Percentiles rank a stretch among this genome's conserved stretches.
These are phyloP conservation scores for Arctium lappa DNA, from an alignment of 129 eudicot genomes.

Conservation along the genomic window DNA sequence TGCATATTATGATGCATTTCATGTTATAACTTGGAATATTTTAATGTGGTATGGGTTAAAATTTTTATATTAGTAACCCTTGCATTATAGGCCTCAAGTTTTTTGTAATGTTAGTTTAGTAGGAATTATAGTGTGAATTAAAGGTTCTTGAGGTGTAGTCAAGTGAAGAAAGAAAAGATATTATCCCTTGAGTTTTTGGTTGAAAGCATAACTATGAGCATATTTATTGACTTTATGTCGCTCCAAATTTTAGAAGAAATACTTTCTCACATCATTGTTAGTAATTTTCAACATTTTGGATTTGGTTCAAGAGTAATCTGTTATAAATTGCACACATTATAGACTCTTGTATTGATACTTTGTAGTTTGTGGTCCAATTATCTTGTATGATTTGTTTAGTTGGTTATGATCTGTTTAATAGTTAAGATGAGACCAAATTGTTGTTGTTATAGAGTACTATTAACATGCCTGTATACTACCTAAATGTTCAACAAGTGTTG, in stretches of 20 bases:
- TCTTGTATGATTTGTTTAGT: too few species aligned
- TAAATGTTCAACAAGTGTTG: conserved; percentile 94
- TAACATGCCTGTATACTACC: conserved; percentile 89
- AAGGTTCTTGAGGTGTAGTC: not conserved
- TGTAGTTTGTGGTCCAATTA: too few species aligned
- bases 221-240: not conserved
- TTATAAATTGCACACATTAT: too few species aligned
- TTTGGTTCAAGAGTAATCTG: not conserved
- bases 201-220: too few species aligned
- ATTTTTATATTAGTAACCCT: not conserved
- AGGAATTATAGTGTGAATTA: not conserved
- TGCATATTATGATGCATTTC: not conserved
- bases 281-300: not conserved
- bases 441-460: not conserved
- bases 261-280: not conserved
- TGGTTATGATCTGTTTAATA: too few species aligned
- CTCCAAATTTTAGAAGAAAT: not conserved
- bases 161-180: not conserved
- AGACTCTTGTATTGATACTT: too few species aligned
- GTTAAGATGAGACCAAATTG: too few species aligned
- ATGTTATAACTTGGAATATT: not conserved
- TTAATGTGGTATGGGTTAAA: not conserved
- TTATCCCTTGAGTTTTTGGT: not conserved
- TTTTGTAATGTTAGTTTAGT: too few species aligned
- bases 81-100: not conserved